Base-by-base conservation (phyloP, 495 filamentous ascomycete genomes). In the Penicillium coffeae region DNA sequence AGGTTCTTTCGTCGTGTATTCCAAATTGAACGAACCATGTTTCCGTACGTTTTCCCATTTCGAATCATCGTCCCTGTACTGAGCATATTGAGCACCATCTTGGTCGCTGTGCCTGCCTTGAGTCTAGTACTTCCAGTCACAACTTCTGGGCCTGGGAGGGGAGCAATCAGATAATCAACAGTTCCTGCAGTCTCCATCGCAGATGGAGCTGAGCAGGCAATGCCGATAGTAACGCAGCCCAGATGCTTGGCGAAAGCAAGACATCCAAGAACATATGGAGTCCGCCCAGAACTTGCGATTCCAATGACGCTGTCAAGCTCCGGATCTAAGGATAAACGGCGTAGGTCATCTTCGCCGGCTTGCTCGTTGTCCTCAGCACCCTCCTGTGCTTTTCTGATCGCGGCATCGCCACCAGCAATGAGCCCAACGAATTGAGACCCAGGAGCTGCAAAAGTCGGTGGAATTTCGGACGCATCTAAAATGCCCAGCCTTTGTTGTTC, bases 241-340 rank as follows among this genome's bases (percentile, higher is more conserved):
- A 64, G 30, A 5, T 47, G 41, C 33, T 68, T 69, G 1, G 60
- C 63, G 47, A 61, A 70, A 1, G 52, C 52, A 21, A 72, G 54
- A 45, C 64, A 62, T 10, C 64, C 67, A 1, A 72, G 43, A 0
- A 71, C 70, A 44, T 70, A 73, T 1, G 70, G 70, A 1, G 68
- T 71, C 10, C 68, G 61, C 0, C 70, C 70, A 0, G 70, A 73
- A n/a, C 66, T 66, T 10, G 68, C 68, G 40, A 72, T 72, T 0
- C 68, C 68, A 14, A 70, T 69, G 15, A 72, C 36, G 13, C 64
- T 68, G 38, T 72, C 68, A 8, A 55, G 40, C 2, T 63, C 51
- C 0, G 59, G 59, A 32, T 69, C 38, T 3, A 72, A 55, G 7
- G 56, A 25, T 1, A 72, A 45, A 9, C 43, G 33, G 14, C 41